A percentile compares a stretch with the other conserved stretches of the same genome.
Evolutionary conservation across 1,284 basidiomycete species (phyloP).

Genomic region (Microbotryum silenes-acaulis): DNA sequence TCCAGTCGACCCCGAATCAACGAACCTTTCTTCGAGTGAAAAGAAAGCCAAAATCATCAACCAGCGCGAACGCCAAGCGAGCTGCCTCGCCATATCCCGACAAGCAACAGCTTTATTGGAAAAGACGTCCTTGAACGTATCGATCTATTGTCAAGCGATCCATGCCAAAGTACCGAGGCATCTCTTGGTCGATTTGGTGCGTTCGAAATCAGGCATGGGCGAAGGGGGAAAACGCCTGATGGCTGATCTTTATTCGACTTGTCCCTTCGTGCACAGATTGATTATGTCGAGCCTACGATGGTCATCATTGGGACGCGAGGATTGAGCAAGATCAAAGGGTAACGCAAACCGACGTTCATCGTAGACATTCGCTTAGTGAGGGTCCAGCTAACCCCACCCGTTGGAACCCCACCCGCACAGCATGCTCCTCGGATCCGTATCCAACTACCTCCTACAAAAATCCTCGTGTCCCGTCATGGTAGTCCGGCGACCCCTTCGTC

Average conservation of each 20-base stretch:
- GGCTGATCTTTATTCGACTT: no score
- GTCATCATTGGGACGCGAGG: constrained; percentile 92
- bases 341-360: no score
- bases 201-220: constrained; percentile 24
- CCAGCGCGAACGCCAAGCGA: constrained; percentile 33
- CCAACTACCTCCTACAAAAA: constrained; percentile 92
- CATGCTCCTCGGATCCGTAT: constrained; percentile 91
- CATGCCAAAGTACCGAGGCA: constrained; percentile 68
- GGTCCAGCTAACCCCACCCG: no score
- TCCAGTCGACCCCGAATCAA: constrained; percentile 67
- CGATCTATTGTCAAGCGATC: constrained; percentile 84
- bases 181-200: constrained; percentile 67
- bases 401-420: constrained; percentile 43
- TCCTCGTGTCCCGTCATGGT: constrained; percentile 81
- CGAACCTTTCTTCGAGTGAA: constrained; percentile 36
- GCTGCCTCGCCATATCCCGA: constrained; percentile 26
- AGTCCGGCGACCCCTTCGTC: constrained; percentile 66
- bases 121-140: constrained; percentile 77
- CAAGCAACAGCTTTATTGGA: constrained; percentile 73
- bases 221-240: no score
- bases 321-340: constrained; percentile 82
- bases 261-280: constrained; percentile 53
- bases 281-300: constrained; percentile 83
- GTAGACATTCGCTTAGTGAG: no score
- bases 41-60: constrained; percentile 28